Evolutionary conservation across 306 rosid genomes (phyloP).

Genomic region (Citrullus mucosospermus): DNA sequence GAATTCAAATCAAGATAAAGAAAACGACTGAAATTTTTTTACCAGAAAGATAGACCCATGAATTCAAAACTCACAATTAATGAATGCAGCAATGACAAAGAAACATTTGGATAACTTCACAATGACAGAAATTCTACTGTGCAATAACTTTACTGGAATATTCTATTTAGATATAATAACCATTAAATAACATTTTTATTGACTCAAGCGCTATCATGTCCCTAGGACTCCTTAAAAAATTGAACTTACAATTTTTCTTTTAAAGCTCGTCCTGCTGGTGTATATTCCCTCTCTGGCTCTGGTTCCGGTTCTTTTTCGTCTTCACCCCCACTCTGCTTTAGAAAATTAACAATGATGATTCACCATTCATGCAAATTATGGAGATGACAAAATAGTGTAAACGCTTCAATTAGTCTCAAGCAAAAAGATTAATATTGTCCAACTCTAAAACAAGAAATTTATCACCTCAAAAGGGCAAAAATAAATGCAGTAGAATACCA

Average conservation of each 20-base stretch:
- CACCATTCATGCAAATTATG: background rate
- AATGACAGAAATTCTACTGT: background rate
- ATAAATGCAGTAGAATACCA: background rate
- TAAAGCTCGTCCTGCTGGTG: conserved; percentile 94
- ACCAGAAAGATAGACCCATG: background rate
- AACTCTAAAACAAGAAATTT: background rate
- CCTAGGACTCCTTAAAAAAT: background rate
- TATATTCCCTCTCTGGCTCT: conserved; percentile 87
- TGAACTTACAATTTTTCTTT: conserved; percentile 70
- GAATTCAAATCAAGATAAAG: background rate
- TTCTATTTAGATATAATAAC: background rate
- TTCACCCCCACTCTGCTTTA: conserved; percentile 69
- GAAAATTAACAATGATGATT: conserved; percentile 9
- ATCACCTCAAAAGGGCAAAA: background rate
- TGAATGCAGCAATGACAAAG: background rate
- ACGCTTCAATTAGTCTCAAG: background rate
- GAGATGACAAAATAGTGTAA: background rate
- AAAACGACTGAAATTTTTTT: background rate
- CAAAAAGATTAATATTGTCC: background rate
- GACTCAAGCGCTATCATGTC: background rate
- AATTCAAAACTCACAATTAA: background rate
- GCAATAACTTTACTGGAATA: background rate
- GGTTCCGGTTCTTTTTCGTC: conserved; percentile 74
- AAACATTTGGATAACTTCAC: background rate
- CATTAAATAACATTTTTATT: background rate